phyloP scores from a whole-genome alignment of 805 yeast species.

The Cyberlindnera suaveolens region DNA sequence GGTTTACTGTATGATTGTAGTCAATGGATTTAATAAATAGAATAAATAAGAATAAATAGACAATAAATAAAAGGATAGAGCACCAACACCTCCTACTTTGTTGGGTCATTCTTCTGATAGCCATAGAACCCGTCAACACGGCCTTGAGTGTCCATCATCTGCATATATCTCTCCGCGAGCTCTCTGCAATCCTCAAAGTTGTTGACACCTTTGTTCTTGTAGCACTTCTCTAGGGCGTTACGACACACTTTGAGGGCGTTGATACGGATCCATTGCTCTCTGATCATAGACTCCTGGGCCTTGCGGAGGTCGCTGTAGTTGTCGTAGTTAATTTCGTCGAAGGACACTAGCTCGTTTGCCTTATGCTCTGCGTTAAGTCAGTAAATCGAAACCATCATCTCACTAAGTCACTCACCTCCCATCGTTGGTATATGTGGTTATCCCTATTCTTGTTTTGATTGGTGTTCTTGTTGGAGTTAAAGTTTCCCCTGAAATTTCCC shows the following conservation, averaged over 20 bases:
- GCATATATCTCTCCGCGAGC: constrained; percentile 68
- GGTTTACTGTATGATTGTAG: not conserved
- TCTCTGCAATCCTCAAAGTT: constrained; percentile 77
- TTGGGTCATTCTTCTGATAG: constrained; percentile 86
- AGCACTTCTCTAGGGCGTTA: constrained; percentile 71
- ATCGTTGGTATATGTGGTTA: no score
- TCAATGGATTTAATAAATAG: not conserved
- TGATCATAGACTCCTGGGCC: constrained; percentile 73
- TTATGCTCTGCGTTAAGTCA: constrained; percentile 28
- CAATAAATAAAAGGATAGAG: no score
- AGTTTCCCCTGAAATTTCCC: no score
- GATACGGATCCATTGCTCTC: constrained; percentile 75
- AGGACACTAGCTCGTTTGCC: constrained; percentile 69
- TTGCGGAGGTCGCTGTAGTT: constrained; percentile 53
- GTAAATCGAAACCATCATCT: not conserved
- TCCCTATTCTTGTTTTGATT: no score
- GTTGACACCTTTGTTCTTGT: constrained; percentile 54
- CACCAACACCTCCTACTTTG: constrained; percentile 37
- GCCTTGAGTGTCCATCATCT: constrained; percentile 59
- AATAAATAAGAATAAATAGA: constrained; percentile 1
- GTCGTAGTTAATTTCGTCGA: constrained; percentile 75
- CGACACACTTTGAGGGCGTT: constrained; percentile 63
- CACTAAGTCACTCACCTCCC: no score
- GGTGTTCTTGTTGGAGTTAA: no score
- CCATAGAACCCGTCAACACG: constrained; percentile 70